Evolutionary conservation across 768 basidiomycete species (phyloP).

Genomic region (Lepiota brunneoincarnata): DNA sequence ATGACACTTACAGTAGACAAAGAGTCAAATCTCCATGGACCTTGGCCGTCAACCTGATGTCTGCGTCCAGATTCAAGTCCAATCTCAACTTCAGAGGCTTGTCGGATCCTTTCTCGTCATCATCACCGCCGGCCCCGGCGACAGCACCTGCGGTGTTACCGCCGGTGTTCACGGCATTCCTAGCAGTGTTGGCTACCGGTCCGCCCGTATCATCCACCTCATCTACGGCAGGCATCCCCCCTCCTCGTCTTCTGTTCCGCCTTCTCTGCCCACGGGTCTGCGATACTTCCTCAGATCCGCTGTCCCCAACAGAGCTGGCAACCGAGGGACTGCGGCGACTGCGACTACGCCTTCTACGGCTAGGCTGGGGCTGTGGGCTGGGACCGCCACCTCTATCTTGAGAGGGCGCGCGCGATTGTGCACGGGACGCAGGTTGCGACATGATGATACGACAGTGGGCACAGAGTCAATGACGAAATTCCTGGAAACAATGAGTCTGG

Average conservation of each 20-base stretch:
- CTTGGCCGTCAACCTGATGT: slow-evolving; percentile 30
- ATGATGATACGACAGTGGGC: not conserved
- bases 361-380: slow-evolving; percentile 1
- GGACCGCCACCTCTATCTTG: not conserved
- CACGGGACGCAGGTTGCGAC: slow-evolving; percentile 11
- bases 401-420: slow-evolving; percentile 4
- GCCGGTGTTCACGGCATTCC: not conserved
- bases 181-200: not conserved
- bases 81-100: slow-evolving; percentile 25
- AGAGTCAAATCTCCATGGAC: slow-evolving; percentile 32
- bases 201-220: slow-evolving; percentile 17
- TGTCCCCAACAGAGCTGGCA: slow-evolving; percentile 4
- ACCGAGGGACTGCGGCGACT: slow-evolving; percentile 13
- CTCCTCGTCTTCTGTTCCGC: slow-evolving; percentile 12
- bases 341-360: slow-evolving; percentile 17
- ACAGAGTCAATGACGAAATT: too few species aligned
- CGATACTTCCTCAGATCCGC: not conserved
- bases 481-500: too few species aligned
- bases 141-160: slow-evolving; percentile 13
- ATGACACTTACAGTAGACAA: slow-evolving; percentile 24
- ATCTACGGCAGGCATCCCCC: slow-evolving; percentile 17
- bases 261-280: not conserved
- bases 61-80: slow-evolving; percentile 32
- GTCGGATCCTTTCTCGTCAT: slow-evolving; percentile 10
- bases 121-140: slow-evolving; percentile 2